Base-by-base conservation (phyloP, 352 stramenopile genomes). In the Globisporangium rhizosaccharum region DNA sequence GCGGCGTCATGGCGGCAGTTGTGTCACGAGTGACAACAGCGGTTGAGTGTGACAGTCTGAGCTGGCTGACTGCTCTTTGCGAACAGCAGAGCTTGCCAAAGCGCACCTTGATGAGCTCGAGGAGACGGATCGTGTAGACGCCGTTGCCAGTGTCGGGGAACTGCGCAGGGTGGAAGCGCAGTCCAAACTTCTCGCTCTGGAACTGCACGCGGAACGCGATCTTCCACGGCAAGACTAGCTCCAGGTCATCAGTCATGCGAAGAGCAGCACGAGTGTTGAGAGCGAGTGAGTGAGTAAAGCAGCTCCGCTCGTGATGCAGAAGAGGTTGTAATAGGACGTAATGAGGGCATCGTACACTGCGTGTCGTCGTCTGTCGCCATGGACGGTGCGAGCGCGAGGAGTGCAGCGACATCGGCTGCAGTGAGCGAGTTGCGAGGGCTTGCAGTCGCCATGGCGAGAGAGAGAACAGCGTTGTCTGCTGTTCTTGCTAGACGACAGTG, bases 121-220 rank as follows among this genome's bases (percentile, higher is more conserved):
- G 69, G 10, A 94, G 56, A 23, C 83, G 80, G 44, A 94, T 88
- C 20, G 67, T 90, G 63, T 94, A 94, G 20, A 92, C 60, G n/a
- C 84, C 84, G 53, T 94, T 94, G 37, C 84, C 84, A 17, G 82
- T 94, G 70, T 92, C 82, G 1, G 84, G 82, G 28, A 82, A 89
- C 57, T 90, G 79, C 36, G 84, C 82, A 1, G 80, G 71, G 30
- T 92, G 79, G 67, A 94, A 92, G 46, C 83, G 83, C 26, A 94
- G 55, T 0, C 84, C 84, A 9, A 90, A 75, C 63, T 90, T 94
- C 7, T 92, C 79, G 46, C 73, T 79, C n/a, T 75, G 69, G 58
- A 93, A 94, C 62, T 89, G 82, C 51, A 94, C 84, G 51, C 79
- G 80, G 54, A 94, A 92, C 15, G 84, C 80, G 59, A 94, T 88